These are phyloP conservation scores for Sclerotinia borealis DNA, from an alignment of 2,329 filamentous ascomycete species.

Conservation along the genomic window DNA sequence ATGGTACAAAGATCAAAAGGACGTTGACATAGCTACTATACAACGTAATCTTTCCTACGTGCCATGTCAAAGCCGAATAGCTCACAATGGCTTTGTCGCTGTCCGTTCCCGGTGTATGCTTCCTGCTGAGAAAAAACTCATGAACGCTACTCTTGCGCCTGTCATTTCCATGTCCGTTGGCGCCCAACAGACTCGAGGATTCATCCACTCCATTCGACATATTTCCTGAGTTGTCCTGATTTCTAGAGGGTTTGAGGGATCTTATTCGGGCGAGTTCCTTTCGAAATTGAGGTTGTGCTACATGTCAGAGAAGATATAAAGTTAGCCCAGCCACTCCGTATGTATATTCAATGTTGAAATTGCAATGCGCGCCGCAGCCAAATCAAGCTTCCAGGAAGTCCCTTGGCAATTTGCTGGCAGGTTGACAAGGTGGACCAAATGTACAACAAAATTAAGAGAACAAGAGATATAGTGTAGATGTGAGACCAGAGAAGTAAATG, in stretches of 20 bases:
- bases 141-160: conserved; percentile 18
- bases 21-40: conserved; percentile 58
- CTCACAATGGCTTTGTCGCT: conserved; percentile 23
- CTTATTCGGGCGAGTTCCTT: conserved; percentile 15
- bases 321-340: conserved; percentile 14
- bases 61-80: conserved; percentile 21
- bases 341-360: conserved; percentile 5
- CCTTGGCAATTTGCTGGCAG: conserved; percentile 1
- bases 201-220: conserved; percentile 15
- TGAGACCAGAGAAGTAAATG: background rate
- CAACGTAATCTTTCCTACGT: conserved; percentile 28
- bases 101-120: conserved; percentile 27
- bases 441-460: background rate
- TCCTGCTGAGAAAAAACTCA: conserved; percentile 25
- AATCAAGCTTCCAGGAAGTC: background rate
- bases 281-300: conserved; percentile 19
- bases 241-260: background rate
- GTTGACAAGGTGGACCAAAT: background rate
- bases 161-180: conserved; percentile 13
- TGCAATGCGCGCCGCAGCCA: conserved; percentile 4
- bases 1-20: conserved; percentile 68
- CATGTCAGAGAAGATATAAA: conserved; percentile 15
- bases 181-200: conserved; percentile 20
- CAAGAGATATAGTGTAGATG: background rate
- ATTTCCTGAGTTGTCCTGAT: background rate